Evolutionary conservation across 2,329 filamentous ascomycete genomes (phyloP).

Genomic region (Polytolypa hystricis): DNA sequence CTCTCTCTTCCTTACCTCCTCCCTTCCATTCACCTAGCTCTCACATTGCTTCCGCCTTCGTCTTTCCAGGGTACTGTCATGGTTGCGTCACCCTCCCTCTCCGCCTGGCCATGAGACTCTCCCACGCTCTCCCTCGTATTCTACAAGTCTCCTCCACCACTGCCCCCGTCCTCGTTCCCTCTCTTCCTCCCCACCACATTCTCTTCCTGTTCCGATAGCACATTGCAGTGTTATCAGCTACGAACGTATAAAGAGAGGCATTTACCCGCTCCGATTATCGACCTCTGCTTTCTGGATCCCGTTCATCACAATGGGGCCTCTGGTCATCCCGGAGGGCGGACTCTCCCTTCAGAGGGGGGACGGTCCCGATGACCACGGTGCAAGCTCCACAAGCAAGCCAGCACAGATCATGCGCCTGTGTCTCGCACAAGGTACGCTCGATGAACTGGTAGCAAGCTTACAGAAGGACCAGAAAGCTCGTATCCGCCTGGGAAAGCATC

Average conservation of each 20-base stretch:
- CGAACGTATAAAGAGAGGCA: conserved; percentile 15
- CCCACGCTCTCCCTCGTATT: conserved; percentile 1
- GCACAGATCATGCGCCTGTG: conserved; percentile 38
- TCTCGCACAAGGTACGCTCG: conserved; percentile 32
- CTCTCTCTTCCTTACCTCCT: conserved; percentile 4
- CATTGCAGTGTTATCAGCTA: conserved; percentile 22
- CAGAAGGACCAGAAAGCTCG: conserved; percentile 32
- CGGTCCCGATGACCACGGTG: conserved; percentile 15
- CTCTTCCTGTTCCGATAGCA: conserved; percentile 8
- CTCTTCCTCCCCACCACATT: conserved; percentile 7
- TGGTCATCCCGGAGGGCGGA: conserved; percentile 29
- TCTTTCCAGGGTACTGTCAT: conserved; percentile 1
- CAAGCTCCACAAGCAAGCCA: conserved; percentile 22
- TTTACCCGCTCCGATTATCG: conserved; percentile 6
- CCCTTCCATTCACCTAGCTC: conserved; percentile 1
- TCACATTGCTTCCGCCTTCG: neutral
- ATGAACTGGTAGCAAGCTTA: conserved; percentile 36
- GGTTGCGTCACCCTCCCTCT: conserved; percentile 4
- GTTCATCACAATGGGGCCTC: conserved; percentile 21
- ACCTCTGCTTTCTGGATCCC: conserved; percentile 4
- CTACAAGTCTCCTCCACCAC: conserved; percentile 3
- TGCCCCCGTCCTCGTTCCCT: conserved; percentile 1
- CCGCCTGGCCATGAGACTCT: conserved; percentile 6
- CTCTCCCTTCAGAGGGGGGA: conserved; percentile 29
- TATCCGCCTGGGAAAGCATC: conserved; percentile 37